phyloP scores from a whole-genome alignment of 2,329 filamentous ascomycete genomes.

The Gaeumannomyces tritici region DNA sequence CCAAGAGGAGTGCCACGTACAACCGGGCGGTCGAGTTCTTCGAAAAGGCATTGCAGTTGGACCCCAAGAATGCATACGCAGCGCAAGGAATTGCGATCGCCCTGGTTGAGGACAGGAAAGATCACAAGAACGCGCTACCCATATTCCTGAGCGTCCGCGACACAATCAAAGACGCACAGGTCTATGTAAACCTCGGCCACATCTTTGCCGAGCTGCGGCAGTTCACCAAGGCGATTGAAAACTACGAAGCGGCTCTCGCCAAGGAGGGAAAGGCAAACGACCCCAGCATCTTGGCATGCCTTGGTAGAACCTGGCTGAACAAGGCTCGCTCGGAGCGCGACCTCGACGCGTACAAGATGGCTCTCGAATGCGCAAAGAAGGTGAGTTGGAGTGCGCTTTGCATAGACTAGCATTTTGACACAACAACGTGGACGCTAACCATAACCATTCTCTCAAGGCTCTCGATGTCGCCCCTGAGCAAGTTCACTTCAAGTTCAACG shows the following conservation, averaged over 20 bases:
- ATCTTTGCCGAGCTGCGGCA: constrained; percentile 86
- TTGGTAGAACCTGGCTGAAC: constrained; percentile 80
- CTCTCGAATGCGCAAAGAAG: constrained; percentile 53
- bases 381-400: constrained; percentile 21
- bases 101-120: constrained; percentile 87
- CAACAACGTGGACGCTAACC: neutral
- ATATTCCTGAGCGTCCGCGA: constrained; percentile 89
- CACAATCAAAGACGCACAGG: constrained; percentile 76
- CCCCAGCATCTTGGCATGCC: constrained; percentile 69
- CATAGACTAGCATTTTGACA: neutral
- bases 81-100: constrained; percentile 94
- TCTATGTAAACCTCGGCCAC: constrained; percentile 90
- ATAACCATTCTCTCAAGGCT: constrained; percentile 37
- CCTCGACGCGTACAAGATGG: constrained; percentile 45
- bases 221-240: constrained; percentile 84
- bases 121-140: constrained; percentile 69
- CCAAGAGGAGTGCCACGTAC: constrained; percentile 81
- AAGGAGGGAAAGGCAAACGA: constrained; percentile 69
- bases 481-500: constrained; percentile 91
- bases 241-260: constrained; percentile 77
- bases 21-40: constrained; percentile 95
- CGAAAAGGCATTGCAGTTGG: constrained; percentile 91
- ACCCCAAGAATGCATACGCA: constrained; percentile 90
- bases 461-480: constrained; percentile 72
- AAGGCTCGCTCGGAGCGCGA: constrained; percentile 58